phyloP scores from a whole-genome alignment of 2,329 filamentous ascomycete species.

The Diaporthe destruens region DNA sequence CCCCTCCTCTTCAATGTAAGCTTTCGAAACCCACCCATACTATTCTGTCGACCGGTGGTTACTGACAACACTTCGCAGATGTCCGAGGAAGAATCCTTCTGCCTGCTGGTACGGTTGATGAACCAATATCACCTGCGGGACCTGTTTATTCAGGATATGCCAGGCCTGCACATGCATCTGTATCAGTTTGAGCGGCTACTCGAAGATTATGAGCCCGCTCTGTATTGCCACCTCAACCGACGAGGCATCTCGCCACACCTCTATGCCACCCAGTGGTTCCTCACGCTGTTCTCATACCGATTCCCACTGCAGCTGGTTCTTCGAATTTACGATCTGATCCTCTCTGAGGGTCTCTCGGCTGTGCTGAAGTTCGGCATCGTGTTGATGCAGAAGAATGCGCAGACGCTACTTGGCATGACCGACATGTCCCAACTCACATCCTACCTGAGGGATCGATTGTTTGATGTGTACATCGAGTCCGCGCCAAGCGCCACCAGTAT shows the following conservation, averaged over 20 bases:
- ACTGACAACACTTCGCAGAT: constrained; percentile 66
- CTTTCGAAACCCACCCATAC: constrained; percentile 28
- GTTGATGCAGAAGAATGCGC: constrained; percentile 93
- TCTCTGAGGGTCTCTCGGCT: constrained; percentile 92
- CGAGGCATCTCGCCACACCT: constrained; percentile 89
- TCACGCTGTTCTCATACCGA: constrained; percentile 97
- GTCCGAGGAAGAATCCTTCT: constrained; percentile 97
- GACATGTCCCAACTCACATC: constrained; percentile 92
- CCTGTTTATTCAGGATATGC: constrained; percentile 96
- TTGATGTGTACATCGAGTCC: constrained; percentile 97
- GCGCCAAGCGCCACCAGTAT: constrained; percentile 92
- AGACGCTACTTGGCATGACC: constrained; percentile 82
- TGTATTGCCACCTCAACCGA: constrained; percentile 94
- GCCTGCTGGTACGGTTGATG: constrained; percentile 92
- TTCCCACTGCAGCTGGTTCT: constrained; percentile 97
- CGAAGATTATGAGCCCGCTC: constrained; percentile 91
- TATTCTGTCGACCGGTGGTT: neutral
- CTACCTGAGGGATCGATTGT: constrained; percentile 93
- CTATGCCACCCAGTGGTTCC: constrained; percentile 98
- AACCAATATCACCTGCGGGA: constrained; percentile 95
- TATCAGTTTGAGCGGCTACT: constrained; percentile 96
- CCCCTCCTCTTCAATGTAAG: constrained; percentile 92
- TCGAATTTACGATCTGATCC: constrained; percentile 94
- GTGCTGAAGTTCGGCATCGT: constrained; percentile 96
- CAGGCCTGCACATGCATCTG: constrained; percentile 90